These are phyloP conservation scores for Sungouiella blattae DNA, from an alignment of 805 yeast species.

Conservation along the genomic window DNA sequence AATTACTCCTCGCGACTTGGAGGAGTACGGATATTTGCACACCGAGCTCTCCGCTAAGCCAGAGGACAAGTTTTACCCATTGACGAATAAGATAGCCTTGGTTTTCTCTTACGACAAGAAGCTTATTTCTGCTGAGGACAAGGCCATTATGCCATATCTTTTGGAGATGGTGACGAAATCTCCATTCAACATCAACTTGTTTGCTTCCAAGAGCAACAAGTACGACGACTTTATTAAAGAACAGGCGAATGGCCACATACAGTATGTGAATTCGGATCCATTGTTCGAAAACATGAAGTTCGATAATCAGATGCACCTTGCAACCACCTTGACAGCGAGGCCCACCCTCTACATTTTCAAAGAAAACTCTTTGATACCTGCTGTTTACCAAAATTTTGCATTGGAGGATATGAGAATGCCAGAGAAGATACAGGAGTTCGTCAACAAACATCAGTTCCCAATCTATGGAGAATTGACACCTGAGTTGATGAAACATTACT, in stretches of 20 bases:
- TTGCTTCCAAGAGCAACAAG: conserved; percentile 45
- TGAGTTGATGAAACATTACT: conserved; percentile 29
- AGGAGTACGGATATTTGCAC: conserved; percentile 27
- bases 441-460: conserved; percentile 49
- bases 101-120: conserved; percentile 52
- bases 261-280: conserved; percentile 43
- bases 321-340: conserved; percentile 52
- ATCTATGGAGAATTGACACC: conserved; percentile 50
- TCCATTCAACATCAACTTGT: conserved; percentile 52
- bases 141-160: conserved; percentile 55
- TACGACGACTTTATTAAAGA: conserved; percentile 35
- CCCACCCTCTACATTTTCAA: conserved; percentile 64
- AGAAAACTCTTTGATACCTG: conserved; percentile 50
- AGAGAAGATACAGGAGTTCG: conserved; percentile 46
- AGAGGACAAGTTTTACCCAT: conserved; percentile 33
- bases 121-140: conserved; percentile 57
- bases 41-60: conserved; percentile 29
- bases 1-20: conserved; percentile 25
- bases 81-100: conserved; percentile 44
- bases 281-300: conserved; percentile 28
- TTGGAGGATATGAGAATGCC: conserved; percentile 60
- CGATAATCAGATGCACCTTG: conserved; percentile 44
- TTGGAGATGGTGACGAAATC: conserved; percentile 58
- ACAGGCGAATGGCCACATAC: conserved; percentile 40
- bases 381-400: conserved; percentile 56